phyloP scores from a whole-genome alignment of 352 stramenopile genomes.

The Phytophthora rubi region DNA sequence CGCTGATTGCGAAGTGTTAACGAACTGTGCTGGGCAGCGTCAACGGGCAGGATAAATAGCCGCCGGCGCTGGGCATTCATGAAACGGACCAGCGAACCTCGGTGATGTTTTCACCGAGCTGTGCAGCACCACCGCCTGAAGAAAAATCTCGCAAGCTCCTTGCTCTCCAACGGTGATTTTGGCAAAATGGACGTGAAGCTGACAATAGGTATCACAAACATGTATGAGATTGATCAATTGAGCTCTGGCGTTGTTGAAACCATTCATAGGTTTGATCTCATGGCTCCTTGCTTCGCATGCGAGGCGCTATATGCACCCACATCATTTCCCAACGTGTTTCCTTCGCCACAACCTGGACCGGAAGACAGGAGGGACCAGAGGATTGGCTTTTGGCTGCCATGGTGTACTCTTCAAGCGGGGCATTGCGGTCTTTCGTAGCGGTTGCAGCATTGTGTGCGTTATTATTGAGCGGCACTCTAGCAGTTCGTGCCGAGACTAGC shows the following conservation, averaged over 20 bases:
- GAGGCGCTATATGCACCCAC: neutral
- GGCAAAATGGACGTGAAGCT: neutral
- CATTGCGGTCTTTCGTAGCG: conserved; percentile 13
- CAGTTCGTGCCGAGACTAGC: neutral
- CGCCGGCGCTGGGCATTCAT: neutral
- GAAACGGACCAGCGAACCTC: conserved; percentile 3
- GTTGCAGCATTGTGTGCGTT: conserved; percentile 11
- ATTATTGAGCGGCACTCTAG: neutral
- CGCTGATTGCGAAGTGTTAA: too few species aligned
- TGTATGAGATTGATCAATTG: neutral
- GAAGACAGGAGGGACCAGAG: neutral
- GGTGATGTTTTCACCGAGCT: neutral
- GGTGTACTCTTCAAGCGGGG: conserved; percentile 9
- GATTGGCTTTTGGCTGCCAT: conserved; percentile 6
- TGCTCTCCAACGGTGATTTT: neutral
- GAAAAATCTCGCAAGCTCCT: neutral
- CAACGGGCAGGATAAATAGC: neutral
- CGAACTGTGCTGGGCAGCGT: neutral
- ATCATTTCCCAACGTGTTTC: conserved; percentile 29
- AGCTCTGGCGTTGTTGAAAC: conserved; percentile 1
- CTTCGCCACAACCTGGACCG: conserved; percentile 4
- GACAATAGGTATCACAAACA: neutral
- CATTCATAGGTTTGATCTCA: conserved; percentile 20
- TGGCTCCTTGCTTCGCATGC: neutral
- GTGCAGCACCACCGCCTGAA: neutral